Evolutionary conservation across 352 stramenopile genomes (phyloP).

Genomic region (Phytophthora megakarya): DNA sequence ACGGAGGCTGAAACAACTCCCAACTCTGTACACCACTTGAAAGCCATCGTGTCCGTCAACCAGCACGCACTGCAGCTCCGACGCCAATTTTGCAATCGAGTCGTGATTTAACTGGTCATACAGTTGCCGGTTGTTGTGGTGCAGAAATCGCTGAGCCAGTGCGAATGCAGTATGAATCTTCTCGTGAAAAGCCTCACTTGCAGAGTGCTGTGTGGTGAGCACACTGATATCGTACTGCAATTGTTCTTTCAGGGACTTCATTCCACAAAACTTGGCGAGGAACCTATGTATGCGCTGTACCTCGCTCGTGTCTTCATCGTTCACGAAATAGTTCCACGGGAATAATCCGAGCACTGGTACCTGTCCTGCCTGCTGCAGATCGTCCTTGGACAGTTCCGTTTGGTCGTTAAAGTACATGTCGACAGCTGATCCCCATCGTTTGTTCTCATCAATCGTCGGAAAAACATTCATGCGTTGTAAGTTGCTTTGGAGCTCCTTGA

Average conservation of each 20-base stretch:
- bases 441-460: constrained; percentile 27
- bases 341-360: constrained; percentile 63
- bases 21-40: constrained; percentile 61
- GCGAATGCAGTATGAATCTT: constrained; percentile 37
- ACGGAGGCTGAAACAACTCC: constrained; percentile 42
- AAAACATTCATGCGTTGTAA: constrained; percentile 42
- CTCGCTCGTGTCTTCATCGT: constrained; percentile 19
- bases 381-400: constrained; percentile 40
- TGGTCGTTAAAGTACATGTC: constrained; percentile 79
- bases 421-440: constrained; percentile 21
- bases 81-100: constrained; percentile 34
- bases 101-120: constrained; percentile 53
- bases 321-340: constrained; percentile 51
- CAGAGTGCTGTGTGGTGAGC: constrained; percentile 35
- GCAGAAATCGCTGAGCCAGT: constrained; percentile 62
- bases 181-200: constrained; percentile 34
- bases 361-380: constrained; percentile 27
- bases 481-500: constrained; percentile 26
- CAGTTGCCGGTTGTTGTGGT: constrained; percentile 41
- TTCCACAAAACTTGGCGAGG: constrained; percentile 48
- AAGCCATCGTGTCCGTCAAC: constrained; percentile 50
- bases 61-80: constrained; percentile 41
- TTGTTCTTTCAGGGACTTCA: constrained; percentile 56
- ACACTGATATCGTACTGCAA: constrained; percentile 62
- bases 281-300: constrained; percentile 33